Evolutionary conservation across 192 early-diverging fungal species (phyloP).

Genomic region (Powellomyces hirtus): DNA sequence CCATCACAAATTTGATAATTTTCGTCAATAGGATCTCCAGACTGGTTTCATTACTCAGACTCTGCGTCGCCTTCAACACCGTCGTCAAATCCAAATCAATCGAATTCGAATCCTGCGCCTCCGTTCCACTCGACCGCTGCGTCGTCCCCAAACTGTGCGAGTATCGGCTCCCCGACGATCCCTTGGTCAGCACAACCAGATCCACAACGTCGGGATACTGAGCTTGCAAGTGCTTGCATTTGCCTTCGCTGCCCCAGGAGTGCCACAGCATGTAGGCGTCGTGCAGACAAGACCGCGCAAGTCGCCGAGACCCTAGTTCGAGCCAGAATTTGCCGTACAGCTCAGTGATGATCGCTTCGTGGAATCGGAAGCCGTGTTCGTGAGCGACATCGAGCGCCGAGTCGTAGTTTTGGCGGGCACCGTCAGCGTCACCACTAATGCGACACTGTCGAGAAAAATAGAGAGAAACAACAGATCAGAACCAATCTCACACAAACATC

Average conservation of each 20-base stretch:
- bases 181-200: neutral
- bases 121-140: slow-evolving; percentile 8
- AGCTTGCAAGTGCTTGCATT: slow-evolving; percentile 22
- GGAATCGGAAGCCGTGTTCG: slow-evolving; percentile 32
- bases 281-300: slow-evolving; percentile 36
- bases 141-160: neutral
- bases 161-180: neutral
- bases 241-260: slow-evolving; percentile 43
- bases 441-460: neutral
- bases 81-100: slow-evolving; percentile 53
- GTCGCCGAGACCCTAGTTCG: slow-evolving; percentile 23
- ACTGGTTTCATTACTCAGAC: slow-evolving; percentile 46
- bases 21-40: slow-evolving; percentile 43
- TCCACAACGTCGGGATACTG: slow-evolving; percentile 20
- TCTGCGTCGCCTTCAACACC: slow-evolving; percentile 46
- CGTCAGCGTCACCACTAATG: slow-evolving; percentile 13
- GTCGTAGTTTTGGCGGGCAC: slow-evolving; percentile 38
- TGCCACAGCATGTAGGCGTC: slow-evolving; percentile 39
- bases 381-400: slow-evolving; percentile 41
- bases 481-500: too few relatives aligned
- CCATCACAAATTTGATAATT: slow-evolving; percentile 46
- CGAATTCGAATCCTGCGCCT: slow-evolving; percentile 6
- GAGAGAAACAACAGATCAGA: neutral
- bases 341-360: slow-evolving; percentile 42
- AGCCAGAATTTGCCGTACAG: slow-evolving; percentile 38